Evolutionary conservation across 2,329 filamentous ascomycete genomes (phyloP), one percentile per base, ranked within the genome.

Genomic region (Aspergillus aculeatinus): DNA sequence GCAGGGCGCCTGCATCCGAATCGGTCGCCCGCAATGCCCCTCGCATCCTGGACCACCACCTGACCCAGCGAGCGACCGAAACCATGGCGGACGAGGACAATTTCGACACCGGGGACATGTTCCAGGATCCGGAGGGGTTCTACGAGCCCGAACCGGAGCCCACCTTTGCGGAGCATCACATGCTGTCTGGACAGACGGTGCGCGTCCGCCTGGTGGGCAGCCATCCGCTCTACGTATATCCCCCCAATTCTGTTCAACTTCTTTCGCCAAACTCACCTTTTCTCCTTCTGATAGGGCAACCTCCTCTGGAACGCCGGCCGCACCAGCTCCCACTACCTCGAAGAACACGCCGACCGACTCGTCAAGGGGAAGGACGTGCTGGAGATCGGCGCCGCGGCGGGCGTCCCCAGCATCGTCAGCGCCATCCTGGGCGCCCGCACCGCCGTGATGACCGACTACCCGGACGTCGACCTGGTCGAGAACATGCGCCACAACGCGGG

Each of bases 281-380:
- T 27, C 7, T 2, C 5, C 7, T 2, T 29, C 6, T 2, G 9
- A 63, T 68, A 86, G 86, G 93, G 91, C 16, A 91, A 97, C 76
- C 84, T 90, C 65, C 84, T 97, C 31, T 98, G 94, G 94, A 96
- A 97, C 75, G 93, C 91, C 62, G 89, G 89, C 61, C 89, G 90
- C 63, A 86, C 91, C 44, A 84, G 94, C 52, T 86, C 92, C 16
- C 82, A 87, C 66, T 92, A 92, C 76, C 86, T 97, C 60, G 91
- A 96, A 76, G 79, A 84, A 48, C 81, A 87, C 64, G 83, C 87
- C n/a, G 69, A 75, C 9, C 65, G 76, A 1, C 82, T 91, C 4
- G 82, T 96, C n/a, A 70, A 77, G 14, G 82, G 77, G 64, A 88
- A 86, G 72, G 87, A 87, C n/a, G 85, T 97, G 2, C 85, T 97